Evolutionary conservation across 441 rosid genomes (phyloP), one percentile per base, ranked within the genome.

Genomic region (Viola pubescens): DNA sequence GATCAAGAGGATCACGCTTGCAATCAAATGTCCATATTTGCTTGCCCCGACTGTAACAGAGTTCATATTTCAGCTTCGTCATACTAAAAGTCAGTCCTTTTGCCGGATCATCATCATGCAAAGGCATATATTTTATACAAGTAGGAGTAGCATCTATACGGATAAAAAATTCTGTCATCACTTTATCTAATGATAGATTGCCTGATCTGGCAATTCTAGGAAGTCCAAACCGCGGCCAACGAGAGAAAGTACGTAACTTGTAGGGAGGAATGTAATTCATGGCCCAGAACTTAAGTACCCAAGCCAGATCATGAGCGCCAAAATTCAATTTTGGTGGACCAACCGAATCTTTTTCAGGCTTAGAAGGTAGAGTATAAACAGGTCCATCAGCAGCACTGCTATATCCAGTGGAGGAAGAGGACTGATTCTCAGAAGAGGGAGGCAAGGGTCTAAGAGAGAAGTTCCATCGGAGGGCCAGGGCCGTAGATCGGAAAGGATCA

Each of bases 251-350:
- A 11, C 98, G 97, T 70, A 95, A 71, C 73, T 95, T 95, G 77
- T 95, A 94, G 8, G 99, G 99, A 70, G 99, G 98, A 73, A 78
- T 64, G 74, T 84, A 84, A 70, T 91, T 86, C 89, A 95, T 51
- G 64, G 59, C 78, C 86, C 96, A 86, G 69, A 95, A 91, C 83
- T 80, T 91, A 48, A 65, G 54, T 55, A 91, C 53, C 99, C 99
- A 95, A n/a, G 98, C 96, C 60, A 95, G 69, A 81, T 91, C 98
- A 84, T 91, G 96, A 61, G 99, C 94, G 73, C 97, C 97, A 49
- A 91, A 56, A 74, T 81, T 91, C 66, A 91, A 46, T 48, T 79
- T 82, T 48, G 97, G 96, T 60, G 86, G 79, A 54, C 59, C 75
- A 68, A 57, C 42, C 38, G 79, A 68, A 42, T 59, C 59, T 66